phyloP scores from a whole-genome alignment of 169 alveolate species.

The Condylostoma magnum region DNA sequence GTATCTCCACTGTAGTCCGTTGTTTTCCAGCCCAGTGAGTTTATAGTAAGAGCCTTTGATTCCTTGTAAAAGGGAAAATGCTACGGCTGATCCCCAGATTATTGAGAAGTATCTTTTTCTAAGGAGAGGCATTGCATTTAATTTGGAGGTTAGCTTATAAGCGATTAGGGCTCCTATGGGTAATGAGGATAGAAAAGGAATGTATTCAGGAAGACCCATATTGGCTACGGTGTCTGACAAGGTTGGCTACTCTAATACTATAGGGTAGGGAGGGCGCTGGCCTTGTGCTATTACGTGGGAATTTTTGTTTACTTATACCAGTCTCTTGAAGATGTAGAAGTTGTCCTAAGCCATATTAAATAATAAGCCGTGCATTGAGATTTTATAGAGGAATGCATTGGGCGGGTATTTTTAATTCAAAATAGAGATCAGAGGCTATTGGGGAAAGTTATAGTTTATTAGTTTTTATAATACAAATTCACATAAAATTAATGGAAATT shows the following conservation, averaged over 20 bases:
- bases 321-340: conserved; percentile 24
- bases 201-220: conserved; percentile 30
- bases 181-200: not conserved
- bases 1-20: conserved; percentile 22
- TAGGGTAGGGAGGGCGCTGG: conserved; percentile 26
- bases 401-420: no score
- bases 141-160: not conserved
- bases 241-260: conserved; percentile 10
- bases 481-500: no score
- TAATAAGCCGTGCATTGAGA: no score
- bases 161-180: conserved; percentile 8
- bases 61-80: conserved; percentile 10
- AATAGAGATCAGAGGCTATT: no score
- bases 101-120: conserved; percentile 18
- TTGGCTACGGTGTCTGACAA: conserved; percentile 11
- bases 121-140: conserved; percentile 3
- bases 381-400: no score
- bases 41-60: conserved; percentile 27
- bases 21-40: conserved; percentile 21
- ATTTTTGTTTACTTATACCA: conserved; percentile 8
- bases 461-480: no score
- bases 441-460: no score
- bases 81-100: not conserved
- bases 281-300: conserved; percentile 18
- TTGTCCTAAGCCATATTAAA: no score